Conservation (phyloP, 805 yeast genomes). For the Teunomyces barrocoloradensis region DNA sequence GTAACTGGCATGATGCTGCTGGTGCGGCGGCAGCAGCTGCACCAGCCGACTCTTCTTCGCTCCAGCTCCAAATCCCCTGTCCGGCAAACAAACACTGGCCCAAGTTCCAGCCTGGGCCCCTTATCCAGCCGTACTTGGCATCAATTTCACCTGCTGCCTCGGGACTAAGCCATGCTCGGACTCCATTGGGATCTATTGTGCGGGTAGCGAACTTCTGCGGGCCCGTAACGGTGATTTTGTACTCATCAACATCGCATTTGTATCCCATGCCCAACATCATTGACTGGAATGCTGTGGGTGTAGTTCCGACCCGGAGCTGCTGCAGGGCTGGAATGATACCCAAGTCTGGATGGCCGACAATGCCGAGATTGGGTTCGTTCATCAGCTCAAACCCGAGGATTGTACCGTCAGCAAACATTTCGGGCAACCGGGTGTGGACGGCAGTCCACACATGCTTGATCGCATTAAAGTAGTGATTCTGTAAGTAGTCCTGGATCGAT, state of each 20-base stretch:
- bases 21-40: no score
- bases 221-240: conserved; percentile 71
- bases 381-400: conserved; percentile 78
- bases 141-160: conserved; percentile 49
- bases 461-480: conserved; percentile 57
- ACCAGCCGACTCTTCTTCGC: conserved; percentile 14
- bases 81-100: conserved; percentile 82
- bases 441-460: conserved; percentile 37
- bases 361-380: conserved; percentile 83
- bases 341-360: conserved; percentile 61
- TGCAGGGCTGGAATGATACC: conserved; percentile 55
- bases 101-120: conserved; percentile 62
- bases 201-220: conserved; percentile 62
- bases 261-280: conserved; percentile 78
- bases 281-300: conserved; percentile 78
- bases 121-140: conserved; percentile 63
- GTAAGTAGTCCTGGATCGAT: conserved; percentile 78
- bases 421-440: conserved; percentile 24
- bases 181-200: conserved; percentile 64
- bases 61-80: conserved; percentile 72
- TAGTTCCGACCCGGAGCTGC: conserved; percentile 70
- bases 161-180: conserved; percentile 62
- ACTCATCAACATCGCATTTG: conserved; percentile 63
- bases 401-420: conserved; percentile 42
- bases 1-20: conserved; percentile 23